Percentiles rank a stretch among this genome's conserved stretches.
Evolutionary conservation across 306 rosid species (phyloP).

Genomic region (Parietaria judaica): DNA sequence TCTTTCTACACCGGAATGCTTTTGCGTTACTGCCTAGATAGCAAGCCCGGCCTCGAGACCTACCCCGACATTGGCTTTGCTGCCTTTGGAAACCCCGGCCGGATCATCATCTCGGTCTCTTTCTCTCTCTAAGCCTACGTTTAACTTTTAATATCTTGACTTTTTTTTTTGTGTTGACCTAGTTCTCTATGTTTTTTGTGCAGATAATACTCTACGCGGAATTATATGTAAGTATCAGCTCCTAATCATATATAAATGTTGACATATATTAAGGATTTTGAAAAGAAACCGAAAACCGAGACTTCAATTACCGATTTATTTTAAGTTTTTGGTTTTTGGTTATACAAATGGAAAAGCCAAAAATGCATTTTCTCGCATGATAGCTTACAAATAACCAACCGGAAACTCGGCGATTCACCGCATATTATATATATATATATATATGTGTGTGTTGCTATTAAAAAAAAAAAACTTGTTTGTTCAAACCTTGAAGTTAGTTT

Average conservation of each 20-base stretch:
- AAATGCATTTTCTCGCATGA: no score
- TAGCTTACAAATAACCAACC: no score
- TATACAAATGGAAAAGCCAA: no score
- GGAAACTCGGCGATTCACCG: no score
- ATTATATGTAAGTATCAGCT: conserved; percentile 73
- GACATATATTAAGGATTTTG: no score
- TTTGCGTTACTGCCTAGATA: conserved; percentile 77
- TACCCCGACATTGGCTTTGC: conserved; percentile 98
- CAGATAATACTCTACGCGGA: conserved; percentile 88
- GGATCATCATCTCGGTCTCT: conserved; percentile 65
- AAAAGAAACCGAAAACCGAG: no score
- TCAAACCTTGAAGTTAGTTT: conserved; percentile 10
- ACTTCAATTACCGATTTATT: no score
- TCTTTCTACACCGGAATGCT: conserved; percentile 93
- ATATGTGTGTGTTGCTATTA: neutral
- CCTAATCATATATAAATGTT: neutral
- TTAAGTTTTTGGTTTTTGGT: no score
- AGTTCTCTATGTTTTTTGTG: conserved; percentile 30
- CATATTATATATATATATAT: no score
- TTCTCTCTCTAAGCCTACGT: no score
- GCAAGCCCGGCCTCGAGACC: conserved; percentile 88
- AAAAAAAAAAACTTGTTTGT: conserved; percentile 9
- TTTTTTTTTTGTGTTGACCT: neutral
- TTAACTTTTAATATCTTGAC: neutral
- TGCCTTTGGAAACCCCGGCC: conserved; percentile 78